These are phyloP conservation scores for Cicer bijugum DNA, from an alignment of 306 rosid species.

Conservation along the genomic window DNA sequence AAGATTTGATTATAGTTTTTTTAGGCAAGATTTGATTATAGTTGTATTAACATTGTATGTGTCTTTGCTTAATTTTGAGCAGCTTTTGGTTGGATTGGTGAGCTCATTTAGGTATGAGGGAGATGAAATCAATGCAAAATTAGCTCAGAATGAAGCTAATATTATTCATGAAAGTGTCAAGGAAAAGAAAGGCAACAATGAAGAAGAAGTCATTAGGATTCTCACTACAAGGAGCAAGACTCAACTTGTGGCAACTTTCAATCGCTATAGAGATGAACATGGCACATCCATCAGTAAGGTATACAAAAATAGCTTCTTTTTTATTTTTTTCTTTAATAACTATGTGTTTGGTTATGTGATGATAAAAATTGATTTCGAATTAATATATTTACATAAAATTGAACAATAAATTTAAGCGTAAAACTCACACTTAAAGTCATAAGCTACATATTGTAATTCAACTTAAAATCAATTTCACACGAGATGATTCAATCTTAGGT, in stretches of 20 bases:
- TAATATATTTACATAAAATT: no score
- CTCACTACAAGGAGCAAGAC: conserved; percentile 78
- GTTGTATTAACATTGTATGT: neutral
- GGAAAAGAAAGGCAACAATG: conserved; percentile 56
- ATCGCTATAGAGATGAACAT: conserved; percentile 69
- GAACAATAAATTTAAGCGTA: no score
- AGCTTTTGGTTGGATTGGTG: conserved; percentile 72
- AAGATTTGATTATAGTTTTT: no score
- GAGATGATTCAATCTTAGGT: no score
- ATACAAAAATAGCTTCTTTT: neutral
- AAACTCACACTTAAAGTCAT: no score
- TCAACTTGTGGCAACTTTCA: conserved; percentile 76
- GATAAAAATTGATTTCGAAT: no score
- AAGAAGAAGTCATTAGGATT: conserved; percentile 76
- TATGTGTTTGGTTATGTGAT: no score
- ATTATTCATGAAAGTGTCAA: conserved; percentile 67
- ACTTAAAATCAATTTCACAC: no score
- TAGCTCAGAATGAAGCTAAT: conserved; percentile 64
- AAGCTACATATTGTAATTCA: no score
- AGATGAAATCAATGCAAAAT: conserved; percentile 50
- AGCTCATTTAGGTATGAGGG: conserved; percentile 60
- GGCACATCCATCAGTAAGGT: conserved; percentile 77
- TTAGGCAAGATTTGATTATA: no score
- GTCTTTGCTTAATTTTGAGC: conserved; percentile 40
- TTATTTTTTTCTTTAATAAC: no score